Evolutionary conservation across 805 yeast genomes (phyloP), one percentile per base, ranked within the genome.

Genomic region (Lachancea kluyveri): DNA sequence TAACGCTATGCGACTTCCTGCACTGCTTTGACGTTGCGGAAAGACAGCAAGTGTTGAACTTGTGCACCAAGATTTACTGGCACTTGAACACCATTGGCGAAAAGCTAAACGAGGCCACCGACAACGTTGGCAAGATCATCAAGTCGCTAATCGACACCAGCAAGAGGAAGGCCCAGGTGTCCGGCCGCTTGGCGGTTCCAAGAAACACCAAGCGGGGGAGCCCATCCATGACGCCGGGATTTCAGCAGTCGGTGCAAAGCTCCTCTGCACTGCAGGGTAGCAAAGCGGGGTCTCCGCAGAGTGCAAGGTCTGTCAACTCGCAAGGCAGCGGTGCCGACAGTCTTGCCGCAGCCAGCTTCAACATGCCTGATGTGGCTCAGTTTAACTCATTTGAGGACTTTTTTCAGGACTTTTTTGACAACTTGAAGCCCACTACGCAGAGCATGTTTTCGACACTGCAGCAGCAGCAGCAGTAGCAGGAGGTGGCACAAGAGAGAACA

Each of bases 21-120:
- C 58, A 57, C 30, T 49, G 57, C 39, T 62, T 67, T 52, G 55
- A 56, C 20, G 46, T 50, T 5, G 48, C 58, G n/a, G 66, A 67
- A 35, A 63, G 61, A 33, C 62, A 62, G 14, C 59, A 54, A 36
- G 48, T 71, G 2, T 43, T 74, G 26, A 69, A 59, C 39, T 46
- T 72, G 8, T 71, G 76, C 26, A 65, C 78, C 0, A 62, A 62
- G 33, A 65, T 71, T 6, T 75, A 74, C 39, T 75, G 79, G 79
- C 75, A 71, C 40, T 50, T 75, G 39, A 72, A 69, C 37, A 65
- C 71, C 17, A 67, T 72, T 38, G 79, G 79, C 2, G 77, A 72
- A 36, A 65, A 65, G 35, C 62, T 64, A 43, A 73, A 72, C 41
- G 79, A 74, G 46, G 77, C 76, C 3, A 73, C 79, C 0, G 77